phyloP scores from a whole-genome alignment of 768 basidiomycete species.

The Tricholomella constricta region DNA sequence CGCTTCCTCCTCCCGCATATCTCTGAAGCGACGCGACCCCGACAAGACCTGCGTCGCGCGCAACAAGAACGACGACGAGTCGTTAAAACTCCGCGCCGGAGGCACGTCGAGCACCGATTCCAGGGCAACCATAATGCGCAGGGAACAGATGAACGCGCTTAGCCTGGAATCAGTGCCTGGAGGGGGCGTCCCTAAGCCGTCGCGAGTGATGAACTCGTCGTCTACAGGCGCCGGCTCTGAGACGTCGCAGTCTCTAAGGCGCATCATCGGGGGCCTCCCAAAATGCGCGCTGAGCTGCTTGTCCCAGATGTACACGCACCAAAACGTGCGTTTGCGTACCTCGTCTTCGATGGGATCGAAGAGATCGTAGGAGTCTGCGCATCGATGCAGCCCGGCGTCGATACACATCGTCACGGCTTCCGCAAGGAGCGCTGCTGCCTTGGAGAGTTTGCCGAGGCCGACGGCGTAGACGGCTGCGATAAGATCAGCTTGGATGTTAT shows the following conservation, averaged over 20 bases:
- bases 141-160: slow-evolving; percentile 74
- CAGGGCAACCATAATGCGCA: slow-evolving; percentile 84
- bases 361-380: slow-evolving; percentile 80
- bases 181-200: slow-evolving; percentile 67
- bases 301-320: slow-evolving; percentile 97
- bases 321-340: slow-evolving; percentile 92
- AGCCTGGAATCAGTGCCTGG: slow-evolving; percentile 74
- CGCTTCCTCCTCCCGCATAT: slow-evolving; percentile 77
- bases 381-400: slow-evolving; percentile 88
- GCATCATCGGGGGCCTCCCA: slow-evolving; percentile 84
- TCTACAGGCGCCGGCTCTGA: slow-evolving; percentile 83
- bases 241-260: slow-evolving; percentile 90
- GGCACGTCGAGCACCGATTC: slow-evolving; percentile 87
- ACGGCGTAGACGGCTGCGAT: slow-evolving; percentile 93
- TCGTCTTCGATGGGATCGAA: slow-evolving; percentile 92
- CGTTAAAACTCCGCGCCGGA: slow-evolving; percentile 61
- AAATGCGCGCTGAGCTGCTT: slow-evolving; percentile 90
- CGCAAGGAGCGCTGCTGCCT: slow-evolving; percentile 82
- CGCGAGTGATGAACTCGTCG: slow-evolving; percentile 85
- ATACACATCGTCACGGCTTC: slow-evolving; percentile 87
- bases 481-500: slow-evolving; percentile 89
- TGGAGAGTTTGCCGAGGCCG: slow-evolving; percentile 85
- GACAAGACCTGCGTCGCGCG: slow-evolving; percentile 71
- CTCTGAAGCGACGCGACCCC: slow-evolving; percentile 59
- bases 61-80: slow-evolving; percentile 75